Evolutionary conservation across 1,284 basidiomycete species (phyloP).

Genomic region (Malassezia cuniculi): DNA sequence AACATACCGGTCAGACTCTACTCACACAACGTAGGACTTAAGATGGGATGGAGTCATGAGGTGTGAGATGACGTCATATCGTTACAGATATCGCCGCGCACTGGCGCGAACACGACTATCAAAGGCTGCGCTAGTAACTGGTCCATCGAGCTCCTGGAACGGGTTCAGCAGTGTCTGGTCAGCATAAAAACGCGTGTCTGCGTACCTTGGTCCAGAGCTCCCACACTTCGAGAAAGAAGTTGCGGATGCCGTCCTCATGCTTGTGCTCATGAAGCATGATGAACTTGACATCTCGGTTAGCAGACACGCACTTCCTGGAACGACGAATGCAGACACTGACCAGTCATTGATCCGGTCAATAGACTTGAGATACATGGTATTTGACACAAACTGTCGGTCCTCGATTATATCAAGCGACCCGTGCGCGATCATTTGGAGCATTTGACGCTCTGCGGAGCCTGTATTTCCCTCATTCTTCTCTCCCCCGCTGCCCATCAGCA

Average conservation of each 20-base stretch:
- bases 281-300: conserved; percentile 32
- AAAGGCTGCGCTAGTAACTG: conserved; percentile 28
- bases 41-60: too few species aligned
- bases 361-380: conserved; percentile 31
- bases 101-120: conserved; percentile 28
- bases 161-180: conserved; percentile 33
- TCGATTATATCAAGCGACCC: conserved; percentile 37
- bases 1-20: too few species aligned
- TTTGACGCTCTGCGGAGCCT: conserved; percentile 17
- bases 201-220: conserved; percentile 35
- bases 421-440: conserved; percentile 43
- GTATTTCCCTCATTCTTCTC: conserved; percentile 18
- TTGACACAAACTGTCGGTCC: conserved; percentile 26
- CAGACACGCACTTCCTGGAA: conserved; percentile 30
- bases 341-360: conserved; percentile 39
- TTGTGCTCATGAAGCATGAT: conserved; percentile 42
- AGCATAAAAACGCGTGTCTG: neutral
- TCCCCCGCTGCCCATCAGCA: neutral
- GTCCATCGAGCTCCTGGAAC: conserved; percentile 32
- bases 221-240: conserved; percentile 43
- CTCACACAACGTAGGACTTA: too few species aligned
- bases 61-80: too few species aligned
- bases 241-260: conserved; percentile 41
- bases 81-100: conserved; percentile 35
- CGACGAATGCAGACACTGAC: conserved; percentile 30